phyloP scores from a whole-genome alignment of 73 alveolate genomes.

The Paramecium caudatum region DNA sequence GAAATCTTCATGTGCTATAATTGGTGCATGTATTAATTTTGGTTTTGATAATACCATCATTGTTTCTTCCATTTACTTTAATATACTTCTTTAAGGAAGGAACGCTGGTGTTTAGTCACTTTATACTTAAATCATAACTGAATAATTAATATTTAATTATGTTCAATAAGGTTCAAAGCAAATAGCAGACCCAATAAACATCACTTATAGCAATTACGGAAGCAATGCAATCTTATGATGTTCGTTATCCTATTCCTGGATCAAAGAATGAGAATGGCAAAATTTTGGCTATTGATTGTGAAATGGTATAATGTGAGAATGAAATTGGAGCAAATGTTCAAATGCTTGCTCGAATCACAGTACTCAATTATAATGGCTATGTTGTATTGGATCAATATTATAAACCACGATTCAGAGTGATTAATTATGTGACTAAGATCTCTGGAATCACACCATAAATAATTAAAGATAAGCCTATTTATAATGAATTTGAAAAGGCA shows the following conservation, averaged over 20 bases:
- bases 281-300: slow-evolving; percentile 87
- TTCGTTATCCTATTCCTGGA: slow-evolving; percentile 50
- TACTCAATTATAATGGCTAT: slow-evolving; percentile 88
- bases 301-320: slow-evolving; percentile 88
- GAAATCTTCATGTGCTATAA: neutral
- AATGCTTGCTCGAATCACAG: slow-evolving; percentile 85
- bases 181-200: neutral
- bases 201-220: slow-evolving; percentile 1
- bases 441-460: slow-evolving; percentile 82
- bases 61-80: slow-evolving; percentile 32
- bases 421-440: slow-evolving; percentile 84
- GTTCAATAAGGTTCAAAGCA: slow-evolving; percentile 51
- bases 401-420: slow-evolving; percentile 81
- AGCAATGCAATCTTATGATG: slow-evolving; percentile 40
- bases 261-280: slow-evolving; percentile 50
- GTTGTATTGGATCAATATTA: slow-evolving; percentile 81
- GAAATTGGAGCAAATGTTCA: slow-evolving; percentile 72
- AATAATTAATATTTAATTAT: slow-evolving; percentile 43
- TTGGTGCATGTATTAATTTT: neutral
- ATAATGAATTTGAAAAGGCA: slow-evolving; percentile 71
- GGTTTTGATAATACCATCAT: neutral
- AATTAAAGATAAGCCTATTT: slow-evolving; percentile 79
- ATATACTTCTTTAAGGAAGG: neutral
- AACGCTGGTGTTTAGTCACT: neutral
- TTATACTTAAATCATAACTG: slow-evolving; percentile 14